Evolutionary conservation across 768 basidiomycete species (phyloP), one percentile per base, ranked within the genome.

Genomic region (Trametes elegans): DNA sequence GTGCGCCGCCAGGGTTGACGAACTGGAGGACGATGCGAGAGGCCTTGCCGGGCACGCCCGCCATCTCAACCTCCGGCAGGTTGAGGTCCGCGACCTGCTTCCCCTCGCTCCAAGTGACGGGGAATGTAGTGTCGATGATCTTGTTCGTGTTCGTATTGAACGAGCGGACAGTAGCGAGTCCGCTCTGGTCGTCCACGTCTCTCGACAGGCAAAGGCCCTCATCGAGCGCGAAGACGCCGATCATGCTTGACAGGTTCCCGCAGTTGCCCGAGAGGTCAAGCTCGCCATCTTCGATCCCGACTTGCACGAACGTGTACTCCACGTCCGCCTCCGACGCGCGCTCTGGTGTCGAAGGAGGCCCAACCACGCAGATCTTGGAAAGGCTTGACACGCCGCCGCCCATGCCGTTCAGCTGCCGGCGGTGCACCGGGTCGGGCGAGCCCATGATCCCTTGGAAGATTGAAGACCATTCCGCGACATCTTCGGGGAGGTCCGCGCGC

Each of bases 371-470:
- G 14, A 90, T 79, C 65, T 92, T 92, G 31, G 86, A 88, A 6
- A 88, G 75, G 53, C 84, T 87, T 14, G 84, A 86, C 8, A 87
- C 71, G 3, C 89, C 89, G 6, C 89, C 87, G 8, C 89, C 89
- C 85, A 90, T 88, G 10, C 89, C 89, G 60, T 92, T 84, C 13
- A 90, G 74, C 68, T 92, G 89, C 14, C 87, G 73, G 1, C 80
- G 81, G 60, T 87, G 71, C 50, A 78, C 72, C 2, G 82, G 75
- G 63, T 92, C 89, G 0, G 89, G 89, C 3, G 87, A 89, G n/a
- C 88, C 89, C 87, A 90, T 90, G 13, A 88, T 78, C 0, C 84
- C 79, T 8, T 85, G 76, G 60, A 90, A 85, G 43, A 88, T 81
- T 28, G 72, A 71, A 14, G 72, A 68, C 87, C 86, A 89, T 65